phyloP scores from a whole-genome alignment of 345 rosid species.

The Brassica carinata region DNA sequence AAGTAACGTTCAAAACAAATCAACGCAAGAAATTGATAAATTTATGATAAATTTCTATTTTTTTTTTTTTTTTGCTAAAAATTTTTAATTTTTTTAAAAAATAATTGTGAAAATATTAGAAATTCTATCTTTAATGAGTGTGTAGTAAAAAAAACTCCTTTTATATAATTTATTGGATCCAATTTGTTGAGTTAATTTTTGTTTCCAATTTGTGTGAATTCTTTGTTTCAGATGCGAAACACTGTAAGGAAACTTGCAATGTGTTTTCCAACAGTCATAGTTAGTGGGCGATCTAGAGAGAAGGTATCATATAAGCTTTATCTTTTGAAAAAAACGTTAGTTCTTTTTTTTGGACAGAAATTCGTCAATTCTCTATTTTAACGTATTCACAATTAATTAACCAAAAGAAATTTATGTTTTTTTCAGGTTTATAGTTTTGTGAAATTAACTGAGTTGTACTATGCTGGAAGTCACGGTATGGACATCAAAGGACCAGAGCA shows the following conservation, averaged over 20 bases:
- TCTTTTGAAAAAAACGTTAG: neutral
- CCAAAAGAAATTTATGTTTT: neutral
- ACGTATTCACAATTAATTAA: neutral
- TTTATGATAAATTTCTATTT: too few species aligned
- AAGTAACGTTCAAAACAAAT: too few species aligned
- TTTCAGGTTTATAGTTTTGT: constrained; percentile 57
- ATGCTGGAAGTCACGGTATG: constrained; percentile 99
- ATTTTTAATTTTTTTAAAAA: too few species aligned
- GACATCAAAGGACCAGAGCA: constrained; percentile 92
- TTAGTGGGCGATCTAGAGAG: constrained; percentile 91
- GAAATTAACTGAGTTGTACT: constrained; percentile 69
- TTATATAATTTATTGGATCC: neutral
- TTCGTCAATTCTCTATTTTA: too few species aligned
- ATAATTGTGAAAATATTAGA: too few species aligned
- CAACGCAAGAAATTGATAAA: neutral
- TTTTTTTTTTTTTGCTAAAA: too few species aligned
- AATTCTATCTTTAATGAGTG: too few species aligned
- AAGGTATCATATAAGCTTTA: constrained; percentile 50
- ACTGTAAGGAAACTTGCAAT: constrained; percentile 68
- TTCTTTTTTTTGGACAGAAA: neutral
- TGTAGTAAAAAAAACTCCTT: neutral
- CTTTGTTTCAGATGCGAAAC: constrained; percentile 65
- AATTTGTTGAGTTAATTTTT: neutral
- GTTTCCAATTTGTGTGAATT: neutral
- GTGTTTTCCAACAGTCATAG: constrained; percentile 86